Evolutionary conservation across 352 stramenopile genomes (phyloP), one percentile per base, ranked within the genome.

Genomic region (Globisporangium heterothallicum): DNA sequence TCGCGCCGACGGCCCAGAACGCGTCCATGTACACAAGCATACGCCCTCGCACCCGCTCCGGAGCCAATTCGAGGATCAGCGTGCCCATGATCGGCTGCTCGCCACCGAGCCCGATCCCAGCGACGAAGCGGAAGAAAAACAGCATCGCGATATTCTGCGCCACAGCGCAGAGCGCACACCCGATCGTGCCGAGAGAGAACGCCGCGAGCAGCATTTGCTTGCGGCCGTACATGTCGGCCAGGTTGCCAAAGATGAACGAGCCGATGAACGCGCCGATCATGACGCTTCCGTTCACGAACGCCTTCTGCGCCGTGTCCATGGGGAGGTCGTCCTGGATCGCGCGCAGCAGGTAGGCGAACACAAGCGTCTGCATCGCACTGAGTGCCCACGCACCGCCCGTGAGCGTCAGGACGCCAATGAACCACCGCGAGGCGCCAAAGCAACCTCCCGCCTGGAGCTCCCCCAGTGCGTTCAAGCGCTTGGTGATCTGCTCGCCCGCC

Each of bases 281-380:
- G 42, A 66, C 59, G 34, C 32, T 45, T 30, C 34, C 48, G 29
- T 51, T 51, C 4, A 51, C 29, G n/a, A 51, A 51, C 18, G 44
- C 27, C 27, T 51, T 51, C 42, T 60, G 32, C 1, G 36, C 13
- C 14, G 26, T 24, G 13, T 56, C 24, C 38, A 64, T 55, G 18
- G 34, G 26, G 18, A 49, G 27, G 40, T 50, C 19, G n/a, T 52
- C 22, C 19, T 56, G 14, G 54, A 66, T 63, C 5, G 38, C 22
- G 1, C 13, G 30, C 8, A 64, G 26, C 40, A 53, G 57, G 46
- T 66, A 66, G 10, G 34, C 41, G 19, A 66, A 66, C 12, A 63
- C 34, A 27, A 66, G 61, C 41, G 56, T 66, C 30, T 66, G 53
- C 59, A 66, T 66, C 16, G 59, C 43, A 43, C 61, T 57, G 40